Evolutionary conservation across 176 grass and related monocot species (phyloP).

Genomic region (Rhynchospora breviuscula): DNA sequence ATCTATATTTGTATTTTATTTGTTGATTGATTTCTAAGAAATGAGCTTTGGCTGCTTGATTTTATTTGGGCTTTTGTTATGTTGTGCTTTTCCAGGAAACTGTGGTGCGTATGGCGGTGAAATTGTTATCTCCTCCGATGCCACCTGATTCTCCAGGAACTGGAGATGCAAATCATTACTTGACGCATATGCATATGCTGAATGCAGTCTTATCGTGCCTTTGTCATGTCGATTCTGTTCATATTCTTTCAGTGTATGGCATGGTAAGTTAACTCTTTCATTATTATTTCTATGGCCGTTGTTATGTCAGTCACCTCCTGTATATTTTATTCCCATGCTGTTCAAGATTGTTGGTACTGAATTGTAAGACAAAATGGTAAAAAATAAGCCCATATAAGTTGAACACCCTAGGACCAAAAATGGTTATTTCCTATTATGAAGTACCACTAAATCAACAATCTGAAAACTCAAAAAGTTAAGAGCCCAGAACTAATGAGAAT

Average conservation of each 20-base stretch:
- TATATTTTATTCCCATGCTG: background rate
- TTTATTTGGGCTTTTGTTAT: background rate
- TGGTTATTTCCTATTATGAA: background rate
- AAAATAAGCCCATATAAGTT: background rate
- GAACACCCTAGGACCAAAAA: background rate
- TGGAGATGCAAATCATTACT: conserved; percentile 57
- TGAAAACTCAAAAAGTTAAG: background rate
- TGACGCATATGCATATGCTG: conserved; percentile 69
- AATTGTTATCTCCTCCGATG: conserved; percentile 54
- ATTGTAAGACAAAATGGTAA: background rate
- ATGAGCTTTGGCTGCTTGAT: background rate
- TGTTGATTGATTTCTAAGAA: no score
- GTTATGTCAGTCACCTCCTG: background rate
- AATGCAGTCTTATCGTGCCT: conserved; percentile 72
- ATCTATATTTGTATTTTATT: background rate
- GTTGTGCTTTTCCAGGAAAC: conserved; percentile 51
- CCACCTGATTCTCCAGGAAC: conserved; percentile 63
- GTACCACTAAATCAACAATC: background rate
- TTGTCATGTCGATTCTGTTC: conserved; percentile 63
- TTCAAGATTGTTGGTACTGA: background rate
- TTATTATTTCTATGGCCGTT: background rate
- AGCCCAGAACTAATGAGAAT: background rate
- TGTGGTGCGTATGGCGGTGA: conserved; percentile 54
- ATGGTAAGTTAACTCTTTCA: conserved; percentile 39
- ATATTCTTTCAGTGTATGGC: conserved; percentile 93